Percentiles rank a stretch among this genome's conserved stretches.
These are phyloP conservation scores for Suhomyces kunorum DNA, from an alignment of 1,139 yeast genomes.

Conservation along the genomic window DNA sequence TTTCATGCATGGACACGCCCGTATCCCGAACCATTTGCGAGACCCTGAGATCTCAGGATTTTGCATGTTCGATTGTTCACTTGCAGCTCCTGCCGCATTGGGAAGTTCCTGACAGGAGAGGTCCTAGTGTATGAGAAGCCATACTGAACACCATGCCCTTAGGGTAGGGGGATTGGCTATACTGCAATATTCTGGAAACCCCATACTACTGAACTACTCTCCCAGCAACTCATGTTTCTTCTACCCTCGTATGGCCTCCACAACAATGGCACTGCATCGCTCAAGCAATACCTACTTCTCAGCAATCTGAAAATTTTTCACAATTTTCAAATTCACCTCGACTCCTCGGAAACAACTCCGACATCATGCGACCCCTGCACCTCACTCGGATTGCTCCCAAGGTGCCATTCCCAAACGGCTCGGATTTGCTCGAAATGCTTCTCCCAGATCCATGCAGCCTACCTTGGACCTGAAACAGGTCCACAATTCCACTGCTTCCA, in stretches of 20 bases:
- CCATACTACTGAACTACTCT: too few species aligned
- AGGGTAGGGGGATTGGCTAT: too few species aligned
- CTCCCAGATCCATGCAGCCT: neutral
- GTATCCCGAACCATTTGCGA: slow-evolving; percentile 2
- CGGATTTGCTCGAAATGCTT: too few species aligned
- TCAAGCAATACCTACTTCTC: neutral
- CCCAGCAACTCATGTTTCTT: too few species aligned
- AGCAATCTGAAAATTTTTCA: neutral
- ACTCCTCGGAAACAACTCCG: neutral
- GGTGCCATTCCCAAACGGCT: neutral
- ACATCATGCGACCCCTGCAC: too few species aligned
- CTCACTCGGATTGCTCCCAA: too few species aligned
- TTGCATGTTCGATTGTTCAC: slow-evolving; percentile 6
- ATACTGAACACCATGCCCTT: too few species aligned
- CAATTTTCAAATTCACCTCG: neutral
- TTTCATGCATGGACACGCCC: slow-evolving; percentile 1
- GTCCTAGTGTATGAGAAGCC: too few species aligned
- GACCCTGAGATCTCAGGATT: slow-evolving; percentile 7
- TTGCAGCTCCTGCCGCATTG: slow-evolving; percentile 6
- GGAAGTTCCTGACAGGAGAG: slow-evolving; percentile 6
- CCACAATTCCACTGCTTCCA: neutral
- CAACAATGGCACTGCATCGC: neutral
- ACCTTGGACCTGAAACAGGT: neutral
- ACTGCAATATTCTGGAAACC: too few species aligned
- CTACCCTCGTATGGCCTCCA: neutral